phyloP scores from a whole-genome alignment of 2,329 filamentous ascomycete genomes.

The Calonectria fujianensis region DNA sequence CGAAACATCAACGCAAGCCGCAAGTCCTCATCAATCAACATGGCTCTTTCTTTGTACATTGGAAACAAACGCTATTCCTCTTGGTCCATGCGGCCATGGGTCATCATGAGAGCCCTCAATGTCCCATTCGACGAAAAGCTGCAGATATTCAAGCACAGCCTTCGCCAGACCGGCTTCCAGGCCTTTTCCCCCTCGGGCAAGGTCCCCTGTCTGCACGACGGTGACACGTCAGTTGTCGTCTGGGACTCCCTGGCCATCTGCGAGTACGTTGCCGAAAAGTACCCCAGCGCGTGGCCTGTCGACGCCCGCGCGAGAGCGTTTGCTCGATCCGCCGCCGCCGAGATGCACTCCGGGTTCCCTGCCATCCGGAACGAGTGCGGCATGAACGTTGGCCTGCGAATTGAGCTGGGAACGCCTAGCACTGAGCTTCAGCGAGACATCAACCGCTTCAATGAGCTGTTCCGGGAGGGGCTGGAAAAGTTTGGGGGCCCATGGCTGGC shows the following conservation, averaged over 20 bases:
- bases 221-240: conserved; percentile 56
- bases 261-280: conserved; percentile 67
- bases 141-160: conserved; percentile 57
- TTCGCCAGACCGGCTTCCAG: conserved; percentile 59
- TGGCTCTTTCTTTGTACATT: conserved; percentile 64
- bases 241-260: conserved; percentile 70
- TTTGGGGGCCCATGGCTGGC: conserved; percentile 66
- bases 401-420: conserved; percentile 57
- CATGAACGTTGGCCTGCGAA: conserved; percentile 64
- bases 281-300: conserved; percentile 65
- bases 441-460: conserved; percentile 60
- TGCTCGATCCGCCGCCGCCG: conserved; percentile 65
- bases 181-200: conserved; percentile 64
- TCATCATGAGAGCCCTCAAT: conserved; percentile 65
- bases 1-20: neutral
- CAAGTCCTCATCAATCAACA: conserved; percentile 42
- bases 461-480: conserved; percentile 60
- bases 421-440: conserved; percentile 60
- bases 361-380: conserved; percentile 64
- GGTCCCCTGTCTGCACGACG: conserved; percentile 64
- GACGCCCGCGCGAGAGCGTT: conserved; percentile 63
- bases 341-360: conserved; percentile 68
- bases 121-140: conserved; percentile 66
- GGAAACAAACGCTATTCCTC: conserved; percentile 68
- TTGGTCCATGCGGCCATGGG: conserved; percentile 68